These are phyloP conservation scores for Mycena floridula DNA, from an alignment of 768 basidiomycete species.

Conservation along the genomic window DNA sequence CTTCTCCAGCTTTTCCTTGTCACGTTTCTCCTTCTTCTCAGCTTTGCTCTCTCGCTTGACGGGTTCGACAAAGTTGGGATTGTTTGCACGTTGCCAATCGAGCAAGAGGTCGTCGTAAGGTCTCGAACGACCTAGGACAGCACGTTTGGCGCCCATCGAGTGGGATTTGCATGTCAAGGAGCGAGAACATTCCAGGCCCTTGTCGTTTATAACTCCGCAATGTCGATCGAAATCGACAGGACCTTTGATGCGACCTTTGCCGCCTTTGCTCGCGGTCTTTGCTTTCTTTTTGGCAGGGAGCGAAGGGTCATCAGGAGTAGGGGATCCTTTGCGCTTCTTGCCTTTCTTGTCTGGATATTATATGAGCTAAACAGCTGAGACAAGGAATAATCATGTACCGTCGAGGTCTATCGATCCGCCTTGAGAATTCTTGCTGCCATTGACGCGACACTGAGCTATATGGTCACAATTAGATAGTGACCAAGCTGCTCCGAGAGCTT, in stretches of 20 bases:
- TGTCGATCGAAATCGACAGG: slow-evolving; percentile 89
- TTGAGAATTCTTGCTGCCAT: slow-evolving; percentile 4
- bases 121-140: slow-evolving; percentile 80
- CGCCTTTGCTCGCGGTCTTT: slow-evolving; percentile 63
- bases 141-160: slow-evolving; percentile 93
- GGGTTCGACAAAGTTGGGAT: slow-evolving; percentile 85
- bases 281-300: slow-evolving; percentile 74
- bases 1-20: slow-evolving; percentile 79
- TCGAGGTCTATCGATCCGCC: background rate
- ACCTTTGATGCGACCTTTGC: slow-evolving; percentile 75
- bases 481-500: slow-evolving; percentile 7
- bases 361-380: background rate
- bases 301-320: slow-evolving; percentile 54
- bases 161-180: slow-evolving; percentile 98
- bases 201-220: slow-evolving; percentile 97
- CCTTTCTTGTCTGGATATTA: slow-evolving; percentile 32
- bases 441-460: slow-evolving; percentile 4
- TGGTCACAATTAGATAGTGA: slow-evolving; percentile 6
- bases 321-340: slow-evolving; percentile 83
- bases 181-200: slow-evolving; percentile 85
- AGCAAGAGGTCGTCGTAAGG: slow-evolving; percentile 81
- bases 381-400: background rate
- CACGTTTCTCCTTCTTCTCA: slow-evolving; percentile 81
- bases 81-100: slow-evolving; percentile 87
- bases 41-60: slow-evolving; percentile 83